Evolutionary conservation across 2,329 filamentous ascomycete species (phyloP), one percentile per base, ranked within the genome.

Genomic region (Fusarium albidum): DNA sequence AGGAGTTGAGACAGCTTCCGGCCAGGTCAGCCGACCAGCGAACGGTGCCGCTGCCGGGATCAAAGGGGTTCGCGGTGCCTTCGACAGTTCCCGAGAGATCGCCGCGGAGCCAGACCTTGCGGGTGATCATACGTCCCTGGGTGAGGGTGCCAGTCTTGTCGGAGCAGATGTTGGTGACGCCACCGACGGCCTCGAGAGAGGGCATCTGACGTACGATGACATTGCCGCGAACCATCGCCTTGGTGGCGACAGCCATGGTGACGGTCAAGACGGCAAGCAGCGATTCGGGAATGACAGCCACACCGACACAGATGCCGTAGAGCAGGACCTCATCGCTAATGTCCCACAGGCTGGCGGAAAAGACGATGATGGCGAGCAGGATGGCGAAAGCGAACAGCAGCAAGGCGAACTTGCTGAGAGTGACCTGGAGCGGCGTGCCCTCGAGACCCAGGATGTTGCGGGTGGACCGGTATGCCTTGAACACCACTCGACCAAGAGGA

Each of bases 351-450:
- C 80, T 84, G 55, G 79, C 83, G 6, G 79, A 81, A 68, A 88
- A 88, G 63, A 88, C 85, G 44, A 87, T 81, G 52, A 87, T 69
- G 42, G 81, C 83, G 28, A 87, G 77, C 3, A 86, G 64, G 48
- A 87, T 76, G 35, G 85, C 92, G 43, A 92, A 82, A 39, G 81
- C 86, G 68, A 96, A 96, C 3, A 96, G 83, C 4, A 91, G 70
- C 35, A 95, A 86, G 25, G 92, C 92, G 67, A 96, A 88, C 73
- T 93, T 92, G 75, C 89, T 91, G 44, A 96, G 81, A 68, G 91
- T 94, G 61, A 89, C 87, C 75, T 96, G 91, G 38, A 96, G 79
- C 1, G 92, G 92, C 2, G 92, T 96, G 42, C 92, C 92, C 48
- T 90, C 82, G 3, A 88, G 72, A 49, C 85, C 88, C 35, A 90